phyloP scores from a whole-genome alignment of 1,284 basidiomycete species.

The Coniferiporia weirii region DNA sequence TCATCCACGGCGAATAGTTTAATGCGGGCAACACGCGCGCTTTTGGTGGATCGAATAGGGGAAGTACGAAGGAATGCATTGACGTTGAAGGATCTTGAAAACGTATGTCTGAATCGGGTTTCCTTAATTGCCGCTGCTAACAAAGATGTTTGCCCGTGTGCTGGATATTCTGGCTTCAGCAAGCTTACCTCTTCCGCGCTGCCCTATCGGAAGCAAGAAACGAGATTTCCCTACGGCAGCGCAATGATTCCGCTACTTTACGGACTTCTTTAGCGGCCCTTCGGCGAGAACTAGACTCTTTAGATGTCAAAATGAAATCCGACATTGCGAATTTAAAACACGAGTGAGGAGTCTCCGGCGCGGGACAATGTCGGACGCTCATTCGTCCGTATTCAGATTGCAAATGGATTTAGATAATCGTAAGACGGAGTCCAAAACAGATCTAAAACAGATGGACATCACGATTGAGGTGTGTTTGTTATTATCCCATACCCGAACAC shows the following conservation, averaged over 20 bases:
- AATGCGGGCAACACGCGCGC: constrained; percentile 82
- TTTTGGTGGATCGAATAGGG: constrained; percentile 76
- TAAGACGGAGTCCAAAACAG: constrained; percentile 89
- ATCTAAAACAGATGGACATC: constrained; percentile 85
- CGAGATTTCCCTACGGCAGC: constrained; percentile 78
- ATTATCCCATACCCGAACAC: constrained; percentile 4
- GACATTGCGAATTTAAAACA: constrained; percentile 87
- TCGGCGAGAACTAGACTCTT: constrained; percentile 82
- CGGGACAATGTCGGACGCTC: background rate
- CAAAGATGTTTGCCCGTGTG: constrained; percentile 14
- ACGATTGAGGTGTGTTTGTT: constrained; percentile 71
- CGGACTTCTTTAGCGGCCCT: constrained; percentile 71
- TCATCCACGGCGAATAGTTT: constrained; percentile 66
- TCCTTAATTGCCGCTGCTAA: background rate
- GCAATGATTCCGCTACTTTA: constrained; percentile 83
- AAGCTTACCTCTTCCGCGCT: constrained; percentile 94
- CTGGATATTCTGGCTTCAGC: constrained; percentile 40
- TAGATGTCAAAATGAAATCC: constrained; percentile 92
- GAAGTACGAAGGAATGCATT: constrained; percentile 71
- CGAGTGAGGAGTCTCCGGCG: constrained; percentile 53
- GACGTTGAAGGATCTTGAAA: constrained; percentile 83
- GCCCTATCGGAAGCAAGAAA: constrained; percentile 89
- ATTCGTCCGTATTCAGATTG: constrained; percentile 45
- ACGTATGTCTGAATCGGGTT: constrained; percentile 51
- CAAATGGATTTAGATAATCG: constrained; percentile 95